Conservation (phyloP, 176 grass and related monocot species). For the Ampelocalamus luodianensis region DNA sequence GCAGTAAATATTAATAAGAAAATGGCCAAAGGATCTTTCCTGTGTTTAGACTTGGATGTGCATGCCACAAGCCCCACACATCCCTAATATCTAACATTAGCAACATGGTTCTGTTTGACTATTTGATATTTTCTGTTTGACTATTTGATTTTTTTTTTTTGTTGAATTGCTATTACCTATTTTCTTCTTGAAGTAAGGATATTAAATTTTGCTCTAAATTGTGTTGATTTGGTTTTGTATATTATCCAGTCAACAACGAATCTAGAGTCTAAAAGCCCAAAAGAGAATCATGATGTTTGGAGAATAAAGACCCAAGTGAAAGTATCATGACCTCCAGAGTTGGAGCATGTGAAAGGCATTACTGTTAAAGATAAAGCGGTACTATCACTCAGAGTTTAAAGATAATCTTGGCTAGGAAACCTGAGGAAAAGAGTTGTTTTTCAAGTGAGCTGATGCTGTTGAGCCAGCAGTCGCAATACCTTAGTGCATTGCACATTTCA, state of each 20-base stretch:
- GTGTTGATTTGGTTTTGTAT: slow-evolving; percentile 65
- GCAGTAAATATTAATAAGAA: slow-evolving; percentile 42
- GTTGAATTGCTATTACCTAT: slow-evolving; percentile 35
- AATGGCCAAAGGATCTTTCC: slow-evolving; percentile 31
- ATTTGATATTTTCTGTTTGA: slow-evolving; percentile 19
- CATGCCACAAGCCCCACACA: slow-evolving; percentile 24
- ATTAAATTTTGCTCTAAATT: slow-evolving; percentile 59
- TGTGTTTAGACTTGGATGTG: slow-evolving; percentile 31
- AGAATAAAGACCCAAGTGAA: slow-evolving; percentile 64
- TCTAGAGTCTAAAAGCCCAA: slow-evolving; percentile 65
- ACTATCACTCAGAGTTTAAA: slow-evolving; percentile 52
- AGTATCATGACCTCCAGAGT: slow-evolving; percentile 63
- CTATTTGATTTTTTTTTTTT: slow-evolving; percentile 29
- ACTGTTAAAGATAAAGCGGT: slow-evolving; percentile 58
- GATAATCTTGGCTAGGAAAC: slow-evolving; percentile 84
- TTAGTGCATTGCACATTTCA: slow-evolving; percentile 58
- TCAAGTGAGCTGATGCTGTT: slow-evolving; percentile 63
- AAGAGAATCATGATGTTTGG: slow-evolving; percentile 72
- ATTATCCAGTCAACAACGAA: slow-evolving; percentile 87
- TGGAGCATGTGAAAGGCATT: slow-evolving; percentile 62
- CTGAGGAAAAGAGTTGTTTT: slow-evolving; percentile 62
- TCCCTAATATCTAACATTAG: slow-evolving; percentile 26
- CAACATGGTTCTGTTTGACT: slow-evolving; percentile 31
- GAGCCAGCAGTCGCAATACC: slow-evolving; percentile 48
- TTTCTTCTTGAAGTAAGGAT: slow-evolving; percentile 39